Conservation (phyloP, 2,329 filamentous ascomycete genomes). For the Phialocephala subalpina region DNA sequence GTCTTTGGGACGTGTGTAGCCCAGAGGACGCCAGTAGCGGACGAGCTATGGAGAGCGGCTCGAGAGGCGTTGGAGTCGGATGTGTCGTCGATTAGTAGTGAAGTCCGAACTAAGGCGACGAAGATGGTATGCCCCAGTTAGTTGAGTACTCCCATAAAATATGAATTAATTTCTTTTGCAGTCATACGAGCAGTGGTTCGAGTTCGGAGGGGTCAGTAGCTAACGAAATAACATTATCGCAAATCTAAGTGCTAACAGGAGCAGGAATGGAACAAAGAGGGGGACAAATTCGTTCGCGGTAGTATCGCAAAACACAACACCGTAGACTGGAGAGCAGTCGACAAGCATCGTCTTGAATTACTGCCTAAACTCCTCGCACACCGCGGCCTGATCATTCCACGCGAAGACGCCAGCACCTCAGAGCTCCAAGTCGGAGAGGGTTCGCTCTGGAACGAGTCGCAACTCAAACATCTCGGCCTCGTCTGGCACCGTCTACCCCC, state of each 20-base stretch:
- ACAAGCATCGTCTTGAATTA: constrained; percentile 30
- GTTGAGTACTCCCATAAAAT: constrained; percentile 22
- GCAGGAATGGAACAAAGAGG: constrained; percentile 32
- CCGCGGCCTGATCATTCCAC: constrained; percentile 26
- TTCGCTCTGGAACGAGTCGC: constrained; percentile 30
- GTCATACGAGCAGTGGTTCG: constrained; percentile 30
- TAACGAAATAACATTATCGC: constrained; percentile 26
- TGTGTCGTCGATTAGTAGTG: constrained; percentile 29
- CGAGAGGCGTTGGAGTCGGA: constrained; percentile 29
- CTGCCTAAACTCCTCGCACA: constrained; percentile 27
- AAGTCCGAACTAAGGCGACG: constrained; percentile 29
- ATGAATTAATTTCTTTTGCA: constrained; percentile 29
- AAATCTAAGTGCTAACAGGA: constrained; percentile 28
- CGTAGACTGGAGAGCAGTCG: constrained; percentile 31
- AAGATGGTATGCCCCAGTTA: constrained; percentile 15
- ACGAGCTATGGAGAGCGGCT: constrained; percentile 29
- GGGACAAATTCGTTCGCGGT: constrained; percentile 25
- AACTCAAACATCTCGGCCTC: constrained; percentile 32
- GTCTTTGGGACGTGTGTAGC: constrained; percentile 32
- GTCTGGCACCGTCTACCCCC: constrained; percentile 74
- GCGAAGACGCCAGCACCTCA: constrained; percentile 29
- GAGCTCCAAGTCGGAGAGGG: constrained; percentile 29
- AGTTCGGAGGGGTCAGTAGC: constrained; percentile 27
- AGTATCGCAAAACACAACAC: constrained; percentile 28
- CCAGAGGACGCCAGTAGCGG: constrained; percentile 28